Evolutionary conservation across 1,139 yeast species (phyloP).

Genomic region (Candida labiduridarum): DNA sequence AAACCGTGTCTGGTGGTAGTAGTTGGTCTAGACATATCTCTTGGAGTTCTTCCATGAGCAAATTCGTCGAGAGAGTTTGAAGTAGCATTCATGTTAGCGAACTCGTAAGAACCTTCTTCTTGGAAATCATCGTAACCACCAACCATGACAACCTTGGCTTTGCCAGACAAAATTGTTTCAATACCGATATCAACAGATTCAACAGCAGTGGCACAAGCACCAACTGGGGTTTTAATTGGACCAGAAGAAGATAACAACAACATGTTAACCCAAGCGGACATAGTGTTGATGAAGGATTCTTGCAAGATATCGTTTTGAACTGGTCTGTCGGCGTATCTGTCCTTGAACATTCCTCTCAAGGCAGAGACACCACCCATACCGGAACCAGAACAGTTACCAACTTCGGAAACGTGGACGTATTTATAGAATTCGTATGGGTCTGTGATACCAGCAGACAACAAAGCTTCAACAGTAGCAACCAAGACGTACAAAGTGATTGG

Average conservation of each 20-base stretch:
- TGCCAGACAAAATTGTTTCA: conserved; percentile 88
- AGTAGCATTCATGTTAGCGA: conserved; percentile 98
- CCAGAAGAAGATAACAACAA: conserved; percentile 95
- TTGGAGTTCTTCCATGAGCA: conserved; percentile 96
- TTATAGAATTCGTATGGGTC: conserved; percentile 98
- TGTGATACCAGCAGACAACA: conserved; percentile 89
- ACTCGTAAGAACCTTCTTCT: conserved; percentile 97
- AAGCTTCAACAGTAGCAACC: conserved; percentile 94
- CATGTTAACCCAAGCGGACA: conserved; percentile 99
- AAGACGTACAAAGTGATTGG: conserved; percentile 91
- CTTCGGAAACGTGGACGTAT: conserved; percentile 96
- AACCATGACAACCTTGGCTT: conserved; percentile 93
- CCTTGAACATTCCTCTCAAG: conserved; percentile 95
- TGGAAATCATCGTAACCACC: conserved; percentile 99
- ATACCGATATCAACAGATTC: conserved; percentile 97
- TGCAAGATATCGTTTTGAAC: conserved; percentile 96
- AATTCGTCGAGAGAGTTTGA: conserved; percentile 85
- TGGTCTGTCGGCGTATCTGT: conserved; percentile 87
- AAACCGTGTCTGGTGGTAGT: conserved; percentile 96
- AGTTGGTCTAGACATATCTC: conserved; percentile 98
- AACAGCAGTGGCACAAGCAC: conserved; percentile 98
- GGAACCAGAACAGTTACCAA: conserved; percentile 99
- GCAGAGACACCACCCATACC: conserved; percentile 99
- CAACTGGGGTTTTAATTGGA: conserved; percentile 98
- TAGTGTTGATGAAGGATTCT: conserved; percentile 97